A percentile compares a stretch with the other conserved stretches of the same genome.
Conservation (phyloP, 2,329 filamentous ascomycete genomes). For the Cladosporium sphaerospermum region DNA sequence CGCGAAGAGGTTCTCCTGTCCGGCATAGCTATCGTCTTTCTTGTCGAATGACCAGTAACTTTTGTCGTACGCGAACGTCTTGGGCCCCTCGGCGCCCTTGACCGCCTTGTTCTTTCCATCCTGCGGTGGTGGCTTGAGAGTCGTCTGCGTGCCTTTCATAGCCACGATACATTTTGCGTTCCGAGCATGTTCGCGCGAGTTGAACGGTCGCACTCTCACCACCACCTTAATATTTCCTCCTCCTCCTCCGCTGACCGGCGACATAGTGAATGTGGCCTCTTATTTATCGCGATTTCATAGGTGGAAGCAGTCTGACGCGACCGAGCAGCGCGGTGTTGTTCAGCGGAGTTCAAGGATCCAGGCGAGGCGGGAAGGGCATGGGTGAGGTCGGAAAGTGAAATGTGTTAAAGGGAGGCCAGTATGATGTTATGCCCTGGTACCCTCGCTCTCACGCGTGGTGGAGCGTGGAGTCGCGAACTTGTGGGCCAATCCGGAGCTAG, state of each 20-base stretch:
- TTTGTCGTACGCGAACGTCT: slow-evolving; percentile 90
- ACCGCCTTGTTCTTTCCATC: slow-evolving; percentile 57
- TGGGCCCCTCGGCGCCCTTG: slow-evolving; percentile 61
- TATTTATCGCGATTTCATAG: slow-evolving; percentile 15
- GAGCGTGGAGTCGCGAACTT: background rate
- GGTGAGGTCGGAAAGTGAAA: too few species aligned
- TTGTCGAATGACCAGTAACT: slow-evolving; percentile 98
- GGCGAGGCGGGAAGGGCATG: too few species aligned
- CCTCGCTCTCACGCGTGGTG: background rate
- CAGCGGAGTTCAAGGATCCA: background rate
- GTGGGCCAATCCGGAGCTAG: background rate
- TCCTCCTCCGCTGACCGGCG: slow-evolving; percentile 43
- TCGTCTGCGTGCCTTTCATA: slow-evolving; percentile 89
- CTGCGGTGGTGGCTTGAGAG: slow-evolving; percentile 64
- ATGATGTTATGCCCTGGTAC: background rate
- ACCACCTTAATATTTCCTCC: slow-evolving; percentile 99
- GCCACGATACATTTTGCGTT: slow-evolving; percentile 93
- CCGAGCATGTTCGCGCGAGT: slow-evolving; percentile 75
- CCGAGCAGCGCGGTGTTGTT: background rate
- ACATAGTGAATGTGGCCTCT: slow-evolving; percentile 7
- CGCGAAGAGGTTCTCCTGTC: slow-evolving; percentile 79
- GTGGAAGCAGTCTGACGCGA: background rate
- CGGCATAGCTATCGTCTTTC: slow-evolving; percentile 73
- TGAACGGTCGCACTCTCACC: slow-evolving; percentile 92
- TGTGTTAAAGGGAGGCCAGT: background rate